Percentiles rank a stretch among this genome's conserved stretches.
Evolutionary conservation across 495 filamentous ascomycete species (phyloP).

Genomic region (Thozetella sp.): DNA sequence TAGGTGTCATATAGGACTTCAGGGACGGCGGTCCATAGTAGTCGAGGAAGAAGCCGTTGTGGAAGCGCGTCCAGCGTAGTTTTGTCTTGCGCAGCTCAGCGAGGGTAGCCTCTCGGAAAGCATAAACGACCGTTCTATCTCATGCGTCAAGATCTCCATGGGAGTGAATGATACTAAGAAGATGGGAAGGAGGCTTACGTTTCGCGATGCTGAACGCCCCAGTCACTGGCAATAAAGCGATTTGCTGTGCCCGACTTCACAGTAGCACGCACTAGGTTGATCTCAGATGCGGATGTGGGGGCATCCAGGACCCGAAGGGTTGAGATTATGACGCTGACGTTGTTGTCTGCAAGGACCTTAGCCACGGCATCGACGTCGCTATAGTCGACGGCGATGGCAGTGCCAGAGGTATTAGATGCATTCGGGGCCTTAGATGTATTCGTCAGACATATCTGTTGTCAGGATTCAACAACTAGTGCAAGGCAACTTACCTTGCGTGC

Average conservation of each 20-base stretch:
- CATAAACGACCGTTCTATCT: slow-evolving; percentile 10
- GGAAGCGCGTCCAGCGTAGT: slow-evolving; percentile 48
- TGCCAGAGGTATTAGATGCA: slow-evolving; percentile 8
- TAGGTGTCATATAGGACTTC: slow-evolving; percentile 35
- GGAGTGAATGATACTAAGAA: too few relatives aligned
- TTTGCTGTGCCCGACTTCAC: neutral
- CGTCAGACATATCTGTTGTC: too few relatives aligned
- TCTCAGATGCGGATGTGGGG: neutral
- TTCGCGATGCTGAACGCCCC: neutral
- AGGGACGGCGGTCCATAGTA: slow-evolving; percentile 53
- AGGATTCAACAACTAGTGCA: neutral
- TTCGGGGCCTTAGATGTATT: neutral
- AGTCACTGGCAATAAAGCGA: neutral
- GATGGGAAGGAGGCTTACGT: neutral
- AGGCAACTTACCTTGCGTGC: slow-evolving; percentile 6
- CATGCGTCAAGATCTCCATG: slow-evolving; percentile 4
- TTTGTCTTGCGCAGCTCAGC: slow-evolving; percentile 1
- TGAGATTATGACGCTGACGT: slow-evolving; percentile 51
- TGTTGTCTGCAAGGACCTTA: slow-evolving; percentile 34
- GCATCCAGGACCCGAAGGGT: slow-evolving; percentile 22
- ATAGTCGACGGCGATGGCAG: slow-evolving; percentile 36
- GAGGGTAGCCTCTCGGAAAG: slow-evolving; percentile 10
- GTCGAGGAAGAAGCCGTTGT: slow-evolving; percentile 53
- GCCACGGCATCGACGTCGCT: slow-evolving; percentile 29
- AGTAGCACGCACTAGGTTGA: neutral